phyloP scores from a whole-genome alignment of 1,284 basidiomycete species.

The Cryptococcus sp. region DNA sequence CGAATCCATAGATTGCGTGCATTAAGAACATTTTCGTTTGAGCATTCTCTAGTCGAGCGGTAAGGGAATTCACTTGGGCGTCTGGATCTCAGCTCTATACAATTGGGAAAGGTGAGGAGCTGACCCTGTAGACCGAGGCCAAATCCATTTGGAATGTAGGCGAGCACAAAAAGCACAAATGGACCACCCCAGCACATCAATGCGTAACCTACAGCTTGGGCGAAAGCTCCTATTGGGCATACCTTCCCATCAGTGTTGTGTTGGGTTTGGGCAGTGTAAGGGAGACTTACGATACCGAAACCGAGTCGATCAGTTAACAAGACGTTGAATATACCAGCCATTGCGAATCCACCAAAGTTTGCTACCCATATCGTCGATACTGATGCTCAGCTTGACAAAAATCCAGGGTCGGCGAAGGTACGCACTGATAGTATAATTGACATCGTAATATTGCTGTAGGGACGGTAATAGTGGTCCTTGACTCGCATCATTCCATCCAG shows the following conservation, averaged over 20 bases:
- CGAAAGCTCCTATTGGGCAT: conserved; percentile 30
- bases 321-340: conserved; percentile 54
- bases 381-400: conserved; percentile 21
- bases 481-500: conserved; percentile 61
- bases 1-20: conserved; percentile 60
- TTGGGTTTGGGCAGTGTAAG: background rate
- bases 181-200: conserved; percentile 60
- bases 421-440: conserved; percentile 39
- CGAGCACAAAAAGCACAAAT: conserved; percentile 62
- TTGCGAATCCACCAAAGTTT: conserved; percentile 56
- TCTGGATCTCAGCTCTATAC: conserved; percentile 15
- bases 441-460: conserved; percentile 54
- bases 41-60: conserved; percentile 33
- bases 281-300: conserved; percentile 53
- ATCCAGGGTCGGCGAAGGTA: background rate
- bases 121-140: conserved; percentile 57
- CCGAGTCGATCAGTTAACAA: conserved; percentile 55
- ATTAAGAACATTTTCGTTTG: conserved; percentile 59
- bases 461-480: conserved; percentile 60
- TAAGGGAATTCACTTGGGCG: conserved; percentile 41
- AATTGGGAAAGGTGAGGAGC: background rate
- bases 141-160: conserved; percentile 60
- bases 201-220: conserved; percentile 53
- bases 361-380: conserved; percentile 59
- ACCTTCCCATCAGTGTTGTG: conserved; percentile 11